Evolutionary conservation across 768 basidiomycete genomes (phyloP), one percentile per base, ranked within the genome.

Genomic region (Macrolepiota albuminosa): DNA sequence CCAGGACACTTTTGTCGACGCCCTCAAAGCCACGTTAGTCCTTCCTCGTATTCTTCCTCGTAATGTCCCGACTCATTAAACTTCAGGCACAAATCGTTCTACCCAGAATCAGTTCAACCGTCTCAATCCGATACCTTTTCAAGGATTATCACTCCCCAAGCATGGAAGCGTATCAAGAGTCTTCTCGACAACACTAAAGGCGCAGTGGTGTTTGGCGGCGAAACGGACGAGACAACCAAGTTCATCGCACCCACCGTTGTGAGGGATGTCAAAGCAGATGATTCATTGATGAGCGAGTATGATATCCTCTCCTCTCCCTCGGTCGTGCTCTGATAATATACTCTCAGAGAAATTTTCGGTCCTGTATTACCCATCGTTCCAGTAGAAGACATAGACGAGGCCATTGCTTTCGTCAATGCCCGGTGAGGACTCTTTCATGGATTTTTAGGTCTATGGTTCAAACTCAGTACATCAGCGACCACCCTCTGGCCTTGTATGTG

Each of bases 171-270:
- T 6, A 65, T 93, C 61, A 83, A 85, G 58, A 72, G 75, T 6
- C 64, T 91, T 37, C 67, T 93, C n/a, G 84, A 88, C 62, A 75
- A 70, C 33, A 90, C 89, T 0, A 76, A 86, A 58, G 93, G 91
- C 26, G 78, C 73, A 4, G 67, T 93, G 26, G 85, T 82, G 10
- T 67, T 83, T 42, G 91, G 91, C 0, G 93, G 90, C 0, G 70
- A 81, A 47, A 76, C 78, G 0, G 82, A 90, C 53, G 81, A 80
- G 61, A 75, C 71, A n/a, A 77, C 70, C 43, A 76, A 81, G 60
- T 89, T 80, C 64, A 85, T 93, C 63, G 84, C 86, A 21, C 88
- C 91, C 3, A 93, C 91, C 0, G 69, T 93, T 36, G 84, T 95
- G 14, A 81, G 72, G 50, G 80, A 87, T 60, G 85, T 93, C 3